Conservation (phyloP, 495 filamentous ascomycete species). For the Aspergillus nidulans region DNA sequence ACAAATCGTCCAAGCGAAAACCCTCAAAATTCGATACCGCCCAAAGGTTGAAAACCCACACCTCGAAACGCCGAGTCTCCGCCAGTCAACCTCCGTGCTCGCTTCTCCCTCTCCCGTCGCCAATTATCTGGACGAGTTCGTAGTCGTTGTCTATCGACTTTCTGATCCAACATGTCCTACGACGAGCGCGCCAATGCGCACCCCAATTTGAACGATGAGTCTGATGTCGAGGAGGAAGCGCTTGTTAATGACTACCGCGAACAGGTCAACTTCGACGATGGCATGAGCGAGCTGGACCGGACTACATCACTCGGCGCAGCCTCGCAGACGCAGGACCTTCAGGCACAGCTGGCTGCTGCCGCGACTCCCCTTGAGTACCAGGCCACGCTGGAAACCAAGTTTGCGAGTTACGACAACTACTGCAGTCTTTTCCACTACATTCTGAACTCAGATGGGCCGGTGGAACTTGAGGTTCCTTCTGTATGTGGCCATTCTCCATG, state of each 20-base stretch:
- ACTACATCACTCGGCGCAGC: constrained; percentile 48
- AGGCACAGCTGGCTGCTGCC: constrained; percentile 81
- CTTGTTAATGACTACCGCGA: constrained; percentile 91
- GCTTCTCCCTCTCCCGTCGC: constrained; percentile 18
- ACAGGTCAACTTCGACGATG: constrained; percentile 87
- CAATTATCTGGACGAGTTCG: constrained; percentile 23
- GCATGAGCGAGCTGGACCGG: constrained; percentile 71
- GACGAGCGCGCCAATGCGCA: constrained; percentile 48
- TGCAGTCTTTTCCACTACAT: constrained; percentile 99
- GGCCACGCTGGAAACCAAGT: constrained; percentile 90
- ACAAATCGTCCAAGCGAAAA: constrained; percentile 47
- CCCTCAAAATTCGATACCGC: constrained; percentile 50
- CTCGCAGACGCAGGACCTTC: constrained; percentile 69
- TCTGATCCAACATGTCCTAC: constrained; percentile 41
- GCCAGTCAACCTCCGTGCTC: constrained; percentile 28
- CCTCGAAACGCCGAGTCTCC: constrained; percentile 34
- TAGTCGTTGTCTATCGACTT: constrained; percentile 13
- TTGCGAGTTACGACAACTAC: constrained; percentile 98
- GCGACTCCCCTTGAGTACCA: constrained; percentile 94
- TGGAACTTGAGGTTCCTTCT: constrained; percentile 92
- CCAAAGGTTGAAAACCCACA: constrained; percentile 40
- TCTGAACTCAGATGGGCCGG: constrained; percentile 95
- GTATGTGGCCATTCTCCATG: constrained; percentile 48
- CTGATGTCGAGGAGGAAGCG: constrained; percentile 90
- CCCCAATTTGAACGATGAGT: constrained; percentile 66